Evolutionary conservation across 257 asterid species (phyloP).

Genomic region (Linderniella brevidens): DNA sequence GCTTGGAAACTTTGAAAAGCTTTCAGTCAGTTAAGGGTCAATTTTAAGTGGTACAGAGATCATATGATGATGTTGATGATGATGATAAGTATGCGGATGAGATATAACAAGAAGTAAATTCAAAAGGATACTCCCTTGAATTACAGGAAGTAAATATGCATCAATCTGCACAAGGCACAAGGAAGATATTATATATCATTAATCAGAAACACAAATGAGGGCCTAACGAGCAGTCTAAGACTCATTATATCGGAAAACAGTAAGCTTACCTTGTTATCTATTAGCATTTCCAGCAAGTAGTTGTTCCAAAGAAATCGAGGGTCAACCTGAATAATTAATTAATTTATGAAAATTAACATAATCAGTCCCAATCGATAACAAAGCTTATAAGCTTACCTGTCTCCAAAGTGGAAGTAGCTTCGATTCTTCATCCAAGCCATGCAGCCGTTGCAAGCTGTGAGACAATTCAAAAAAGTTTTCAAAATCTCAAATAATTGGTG

Average conservation of each 20-base stretch:
- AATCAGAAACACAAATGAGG: neutral
- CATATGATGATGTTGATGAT: too few species aligned
- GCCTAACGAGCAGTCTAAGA: neutral
- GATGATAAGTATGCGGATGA: neutral
- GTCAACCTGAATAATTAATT: too few species aligned
- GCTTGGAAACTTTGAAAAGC: slow-evolving; percentile 84
- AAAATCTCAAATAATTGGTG: slow-evolving; percentile 1
- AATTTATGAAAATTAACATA: too few species aligned
- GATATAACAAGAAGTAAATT: slow-evolving; percentile 14
- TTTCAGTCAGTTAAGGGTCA: slow-evolving; percentile 57
- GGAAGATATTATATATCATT: neutral
- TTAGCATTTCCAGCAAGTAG: slow-evolving; percentile 85
- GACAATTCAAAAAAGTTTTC: slow-evolving; percentile 14
- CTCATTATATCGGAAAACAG: too few species aligned
- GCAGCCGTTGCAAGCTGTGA: slow-evolving; percentile 76
- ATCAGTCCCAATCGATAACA: too few species aligned
- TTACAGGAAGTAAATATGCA: slow-evolving; percentile 75
- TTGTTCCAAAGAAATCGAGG: slow-evolving; percentile 98
- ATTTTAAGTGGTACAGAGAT: slow-evolving; percentile 13
- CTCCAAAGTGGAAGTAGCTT: slow-evolving; percentile 96
- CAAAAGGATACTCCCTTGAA: slow-evolving; percentile 98
- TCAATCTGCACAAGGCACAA: slow-evolving; percentile 77
- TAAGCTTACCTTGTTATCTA: slow-evolving; percentile 63
- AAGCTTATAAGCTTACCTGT: slow-evolving; percentile 44
- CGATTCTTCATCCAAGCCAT: slow-evolving; percentile 89